Percentiles rank a stretch among this genome's conserved stretches.
These are phyloP conservation scores for Stephania japonica DNA, from an alignment of 164 flowering plant genomes.

Conservation along the genomic window DNA sequence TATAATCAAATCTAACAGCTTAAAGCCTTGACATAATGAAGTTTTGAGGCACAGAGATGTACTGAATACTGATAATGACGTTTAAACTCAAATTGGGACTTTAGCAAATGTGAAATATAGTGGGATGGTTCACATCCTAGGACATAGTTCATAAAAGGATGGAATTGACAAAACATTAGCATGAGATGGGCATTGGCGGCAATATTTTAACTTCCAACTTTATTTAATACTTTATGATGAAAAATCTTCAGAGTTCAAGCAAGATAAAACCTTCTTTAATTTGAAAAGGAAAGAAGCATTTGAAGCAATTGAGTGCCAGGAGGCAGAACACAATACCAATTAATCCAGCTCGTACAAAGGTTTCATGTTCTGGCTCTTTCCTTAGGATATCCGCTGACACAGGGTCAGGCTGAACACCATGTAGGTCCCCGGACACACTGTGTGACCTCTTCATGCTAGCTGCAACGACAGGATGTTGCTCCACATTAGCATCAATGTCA, in stretches of 20 bases:
- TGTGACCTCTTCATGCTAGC: constrained; percentile 89
- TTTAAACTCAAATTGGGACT: background rate
- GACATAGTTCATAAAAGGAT: background rate
- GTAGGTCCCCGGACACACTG: constrained; percentile 92
- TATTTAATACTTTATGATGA: background rate
- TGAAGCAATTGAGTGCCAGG: background rate
- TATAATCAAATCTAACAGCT: background rate
- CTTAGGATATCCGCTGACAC: constrained; percentile 95
- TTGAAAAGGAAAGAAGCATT: background rate
- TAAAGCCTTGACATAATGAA: background rate
- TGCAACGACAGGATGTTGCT: constrained; percentile 51
- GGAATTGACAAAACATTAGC: background rate
- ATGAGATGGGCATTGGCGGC: background rate
- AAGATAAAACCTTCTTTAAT: background rate
- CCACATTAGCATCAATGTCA: constrained; percentile 44
- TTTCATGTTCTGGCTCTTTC: constrained; percentile 19
- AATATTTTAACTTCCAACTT: background rate
- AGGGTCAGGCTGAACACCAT: constrained; percentile 95
- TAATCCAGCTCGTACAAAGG: constrained; percentile 56
- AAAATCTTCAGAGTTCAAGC: background rate
- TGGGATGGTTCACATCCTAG: background rate
- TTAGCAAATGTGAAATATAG: background rate
- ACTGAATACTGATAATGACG: background rate
- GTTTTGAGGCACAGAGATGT: background rate
- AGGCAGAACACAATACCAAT: constrained; percentile 39